These are phyloP conservation scores for Asterophora lycoperdoides DNA, from an alignment of 768 basidiomycete species.

Conservation along the genomic window DNA sequence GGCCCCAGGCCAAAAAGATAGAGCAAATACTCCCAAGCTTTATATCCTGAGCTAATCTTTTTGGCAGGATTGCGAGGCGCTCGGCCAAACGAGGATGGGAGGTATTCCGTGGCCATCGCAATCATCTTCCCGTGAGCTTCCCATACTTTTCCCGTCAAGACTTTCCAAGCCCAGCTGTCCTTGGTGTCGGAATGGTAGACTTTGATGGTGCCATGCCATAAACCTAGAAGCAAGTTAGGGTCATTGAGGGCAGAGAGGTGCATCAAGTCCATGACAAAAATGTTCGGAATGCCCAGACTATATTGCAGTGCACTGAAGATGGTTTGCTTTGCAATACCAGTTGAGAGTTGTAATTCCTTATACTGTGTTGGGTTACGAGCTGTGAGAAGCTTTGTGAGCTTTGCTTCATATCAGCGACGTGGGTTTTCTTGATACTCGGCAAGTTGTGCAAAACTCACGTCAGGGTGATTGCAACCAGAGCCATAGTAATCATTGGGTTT, in stretches of 20 bases:
- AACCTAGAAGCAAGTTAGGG: slow-evolving; percentile 33
- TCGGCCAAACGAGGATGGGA: slow-evolving; percentile 22
- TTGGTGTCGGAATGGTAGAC: slow-evolving; percentile 19
- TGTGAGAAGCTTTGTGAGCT: too few relatives aligned
- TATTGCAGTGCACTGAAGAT: slow-evolving; percentile 31
- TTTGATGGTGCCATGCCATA: slow-evolving; percentile 29
- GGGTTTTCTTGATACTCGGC: not conserved
- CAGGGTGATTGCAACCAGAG: slow-evolving; percentile 21
- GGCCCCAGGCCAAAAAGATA: slow-evolving; percentile 27
- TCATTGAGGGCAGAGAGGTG: too few relatives aligned
- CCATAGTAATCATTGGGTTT: slow-evolving; percentile 24
- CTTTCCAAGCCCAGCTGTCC: slow-evolving; percentile 3
- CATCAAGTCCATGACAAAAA: too few relatives aligned
- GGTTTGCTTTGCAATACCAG: slow-evolving; percentile 32
- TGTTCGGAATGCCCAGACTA: slow-evolving; percentile 26
- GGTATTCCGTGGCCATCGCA: slow-evolving; percentile 3
- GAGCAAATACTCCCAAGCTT: too few relatives aligned
- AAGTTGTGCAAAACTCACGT: slow-evolving; percentile 18
- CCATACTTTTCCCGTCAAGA: too few relatives aligned
- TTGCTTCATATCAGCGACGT: not conserved
- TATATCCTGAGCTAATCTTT: too few relatives aligned
- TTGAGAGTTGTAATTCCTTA: slow-evolving; percentile 19
- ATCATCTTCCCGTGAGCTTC: slow-evolving; percentile 5
- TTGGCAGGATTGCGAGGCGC: too few relatives aligned
- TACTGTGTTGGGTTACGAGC: slow-evolving; percentile 7